Percentiles rank a stretch among this genome's conserved stretches.
These are phyloP conservation scores for Myxozyma nipponensis DNA, from an alignment of 805 yeast species.

Conservation along the genomic window DNA sequence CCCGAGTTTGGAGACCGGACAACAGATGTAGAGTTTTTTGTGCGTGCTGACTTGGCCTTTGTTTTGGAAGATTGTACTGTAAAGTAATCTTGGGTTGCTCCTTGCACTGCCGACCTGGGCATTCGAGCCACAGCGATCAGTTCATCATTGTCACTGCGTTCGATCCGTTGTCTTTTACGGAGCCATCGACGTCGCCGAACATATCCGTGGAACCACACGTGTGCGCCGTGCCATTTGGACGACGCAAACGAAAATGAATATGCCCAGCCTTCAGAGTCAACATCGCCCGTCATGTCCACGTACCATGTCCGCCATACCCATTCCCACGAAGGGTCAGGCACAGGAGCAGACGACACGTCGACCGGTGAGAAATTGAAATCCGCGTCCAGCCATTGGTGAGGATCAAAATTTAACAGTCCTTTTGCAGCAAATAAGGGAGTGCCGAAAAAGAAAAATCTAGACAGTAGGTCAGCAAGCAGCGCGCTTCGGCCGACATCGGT, in stretches of 20 bases:
- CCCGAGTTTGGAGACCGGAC: neutral
- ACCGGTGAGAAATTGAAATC: slow-evolving; percentile 36
- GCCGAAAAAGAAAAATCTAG: slow-evolving; percentile 38
- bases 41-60: neutral
- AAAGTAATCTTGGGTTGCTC: slow-evolving; percentile 9
- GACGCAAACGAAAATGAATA: slow-evolving; percentile 54
- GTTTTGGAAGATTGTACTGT: slow-evolving; percentile 9
- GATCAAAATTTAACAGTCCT: slow-evolving; percentile 39
- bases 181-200: slow-evolving; percentile 69
- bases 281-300: slow-evolving; percentile 63
- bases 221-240: slow-evolving; percentile 58
- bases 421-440: slow-evolving; percentile 37
- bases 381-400: slow-evolving; percentile 38
- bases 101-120: slow-evolving; percentile 12
- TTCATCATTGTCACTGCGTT: neutral
- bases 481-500: neutral
- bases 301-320: slow-evolving; percentile 75
- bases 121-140: neutral
- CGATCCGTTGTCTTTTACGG: slow-evolving; percentile 34
- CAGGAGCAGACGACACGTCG: slow-evolving; percentile 34
- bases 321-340: slow-evolving; percentile 59
- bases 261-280: slow-evolving; percentile 83
- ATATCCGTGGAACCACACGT: slow-evolving; percentile 53
- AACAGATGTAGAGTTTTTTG: neutral
- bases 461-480: too few species aligned